A percentile compares a stretch with the other conserved stretches of the same genome.
Evolutionary conservation across 371 early-diverging fungal genomes (phyloP).

Genomic region (Mortierella sp.): DNA sequence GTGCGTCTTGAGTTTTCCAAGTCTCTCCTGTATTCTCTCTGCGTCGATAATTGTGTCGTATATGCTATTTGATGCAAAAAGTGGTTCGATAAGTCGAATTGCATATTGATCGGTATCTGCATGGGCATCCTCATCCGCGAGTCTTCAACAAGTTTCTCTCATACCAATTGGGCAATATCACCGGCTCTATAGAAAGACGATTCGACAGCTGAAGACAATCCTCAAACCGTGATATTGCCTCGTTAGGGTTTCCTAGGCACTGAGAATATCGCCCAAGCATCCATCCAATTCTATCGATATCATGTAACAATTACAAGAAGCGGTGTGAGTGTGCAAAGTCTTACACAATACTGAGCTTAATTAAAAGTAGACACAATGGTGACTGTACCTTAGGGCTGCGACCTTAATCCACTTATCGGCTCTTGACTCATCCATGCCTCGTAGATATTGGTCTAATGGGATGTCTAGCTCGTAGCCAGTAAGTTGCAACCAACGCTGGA

Average conservation of each 20-base stretch:
- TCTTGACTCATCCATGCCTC: background rate
- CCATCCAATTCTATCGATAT: constrained; percentile 26
- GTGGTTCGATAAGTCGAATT: background rate
- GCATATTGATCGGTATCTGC: background rate
- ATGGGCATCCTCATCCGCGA: background rate
- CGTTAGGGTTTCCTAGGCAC: constrained; percentile 62
- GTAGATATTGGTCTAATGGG: constrained; percentile 1
- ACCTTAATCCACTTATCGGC: constrained; percentile 18
- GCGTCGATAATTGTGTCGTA: constrained; percentile 61
- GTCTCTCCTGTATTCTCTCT: constrained; percentile 51
- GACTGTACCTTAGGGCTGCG: constrained; percentile 16
- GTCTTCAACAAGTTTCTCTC: background rate
- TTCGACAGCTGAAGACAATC: constrained; percentile 49
- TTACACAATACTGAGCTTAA: background rate
- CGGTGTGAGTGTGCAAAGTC: background rate
- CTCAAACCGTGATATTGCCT: constrained; percentile 62
- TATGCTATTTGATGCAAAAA: constrained; percentile 44
- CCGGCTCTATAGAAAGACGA: background rate
- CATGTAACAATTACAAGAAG: background rate
- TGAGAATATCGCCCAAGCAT: constrained; percentile 64
- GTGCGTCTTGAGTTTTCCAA: constrained; percentile 53
- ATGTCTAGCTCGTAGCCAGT: constrained; percentile 28
- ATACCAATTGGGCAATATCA: constrained; percentile 61
- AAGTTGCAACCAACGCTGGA: constrained; percentile 44
- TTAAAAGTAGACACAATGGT: background rate